A percentile compares a stretch with the other conserved stretches of the same genome.
Conservation (phyloP, 2,329 filamentous ascomycete species). For the Phaeoacremonium minimum region DNA sequence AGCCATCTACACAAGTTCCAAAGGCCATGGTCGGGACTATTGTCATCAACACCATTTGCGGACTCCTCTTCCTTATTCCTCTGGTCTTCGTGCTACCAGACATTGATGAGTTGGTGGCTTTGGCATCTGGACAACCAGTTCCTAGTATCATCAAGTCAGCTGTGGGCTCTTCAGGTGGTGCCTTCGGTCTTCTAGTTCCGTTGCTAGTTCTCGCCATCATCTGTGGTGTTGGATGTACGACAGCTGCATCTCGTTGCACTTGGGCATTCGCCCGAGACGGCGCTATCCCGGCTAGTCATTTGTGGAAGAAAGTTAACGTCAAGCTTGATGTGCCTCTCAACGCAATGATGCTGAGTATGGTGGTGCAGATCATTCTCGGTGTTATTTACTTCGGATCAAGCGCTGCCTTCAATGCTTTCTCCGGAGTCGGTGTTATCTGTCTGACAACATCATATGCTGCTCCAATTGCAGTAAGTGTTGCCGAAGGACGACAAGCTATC, state of each 20-base stretch:
- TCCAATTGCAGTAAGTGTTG: conserved; percentile 61
- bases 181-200: conserved; percentile 60
- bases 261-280: conserved; percentile 70
- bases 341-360: conserved; percentile 69
- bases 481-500: conserved; percentile 56
- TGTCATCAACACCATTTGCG: conserved; percentile 61
- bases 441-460: conserved; percentile 64
- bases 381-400: conserved; percentile 66
- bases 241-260: conserved; percentile 61
- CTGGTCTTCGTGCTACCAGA: conserved; percentile 67
- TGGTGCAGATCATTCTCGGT: conserved; percentile 58
- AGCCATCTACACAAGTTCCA: conserved; percentile 63
- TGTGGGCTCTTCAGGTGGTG: conserved; percentile 54
- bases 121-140: conserved; percentile 56
- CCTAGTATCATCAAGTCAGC: conserved; percentile 61
- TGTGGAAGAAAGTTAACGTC: conserved; percentile 58
- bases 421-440: conserved; percentile 65
- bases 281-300: conserved; percentile 58
- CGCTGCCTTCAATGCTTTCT: conserved; percentile 70
- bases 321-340: conserved; percentile 63
- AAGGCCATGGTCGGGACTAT: conserved; percentile 69
- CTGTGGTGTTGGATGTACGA: conserved; percentile 67
- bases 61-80: conserved; percentile 65
- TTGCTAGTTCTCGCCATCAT: conserved; percentile 62
- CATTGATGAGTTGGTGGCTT: conserved; percentile 46